A percentile compares a stretch with the other conserved stretches of the same genome.
These are phyloP conservation scores for Russula griseocarnosa DNA, from an alignment of 768 basidiomycete genomes.

Conservation along the genomic window DNA sequence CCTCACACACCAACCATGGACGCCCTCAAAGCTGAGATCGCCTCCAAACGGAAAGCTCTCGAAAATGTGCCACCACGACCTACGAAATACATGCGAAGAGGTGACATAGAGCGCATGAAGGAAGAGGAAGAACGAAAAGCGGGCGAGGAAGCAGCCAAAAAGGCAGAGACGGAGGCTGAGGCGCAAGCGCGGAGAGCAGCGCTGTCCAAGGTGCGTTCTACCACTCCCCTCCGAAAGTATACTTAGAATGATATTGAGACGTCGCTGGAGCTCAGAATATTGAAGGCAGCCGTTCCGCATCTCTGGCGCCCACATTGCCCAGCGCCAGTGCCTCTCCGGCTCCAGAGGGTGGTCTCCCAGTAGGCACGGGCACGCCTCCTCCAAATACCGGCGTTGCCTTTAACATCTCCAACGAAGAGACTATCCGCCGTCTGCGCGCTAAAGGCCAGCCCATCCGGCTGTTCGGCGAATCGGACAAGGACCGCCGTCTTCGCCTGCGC, in stretches of 20 bases:
- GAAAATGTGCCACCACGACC: constrained; percentile 52
- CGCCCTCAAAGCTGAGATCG: constrained; percentile 85
- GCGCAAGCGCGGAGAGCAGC: constrained; percentile 19
- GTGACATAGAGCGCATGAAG: constrained; percentile 57
- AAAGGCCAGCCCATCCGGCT: constrained; percentile 94
- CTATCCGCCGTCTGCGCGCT: constrained; percentile 77
- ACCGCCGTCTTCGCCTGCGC: constrained; percentile 80
- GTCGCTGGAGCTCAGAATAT: constrained; percentile 28
- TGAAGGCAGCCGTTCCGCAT: constrained; percentile 16
- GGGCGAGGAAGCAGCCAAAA: constrained; percentile 24
- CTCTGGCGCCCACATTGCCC: constrained; percentile 31
- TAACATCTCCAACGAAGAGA: constrained; percentile 93
- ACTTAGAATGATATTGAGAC: constrained; percentile 11
- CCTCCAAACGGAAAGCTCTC: constrained; percentile 77
- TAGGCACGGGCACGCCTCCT: constrained; percentile 35
- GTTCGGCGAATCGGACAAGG: constrained; percentile 95
- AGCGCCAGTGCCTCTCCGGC: constrained; percentile 36
- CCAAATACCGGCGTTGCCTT: constrained; percentile 44
- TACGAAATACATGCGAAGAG: constrained; percentile 85
- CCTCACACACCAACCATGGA: constrained; percentile 54
- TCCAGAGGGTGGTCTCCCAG: constrained; percentile 36
- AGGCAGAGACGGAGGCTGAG: not conserved
- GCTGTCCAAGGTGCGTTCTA: constrained; percentile 34
- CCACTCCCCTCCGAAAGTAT: constrained; percentile 16
- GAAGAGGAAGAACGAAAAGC: constrained; percentile 28